phyloP scores from a whole-genome alignment of 768 basidiomycete genomes.

The Udeniomyces megalosporus region DNA sequence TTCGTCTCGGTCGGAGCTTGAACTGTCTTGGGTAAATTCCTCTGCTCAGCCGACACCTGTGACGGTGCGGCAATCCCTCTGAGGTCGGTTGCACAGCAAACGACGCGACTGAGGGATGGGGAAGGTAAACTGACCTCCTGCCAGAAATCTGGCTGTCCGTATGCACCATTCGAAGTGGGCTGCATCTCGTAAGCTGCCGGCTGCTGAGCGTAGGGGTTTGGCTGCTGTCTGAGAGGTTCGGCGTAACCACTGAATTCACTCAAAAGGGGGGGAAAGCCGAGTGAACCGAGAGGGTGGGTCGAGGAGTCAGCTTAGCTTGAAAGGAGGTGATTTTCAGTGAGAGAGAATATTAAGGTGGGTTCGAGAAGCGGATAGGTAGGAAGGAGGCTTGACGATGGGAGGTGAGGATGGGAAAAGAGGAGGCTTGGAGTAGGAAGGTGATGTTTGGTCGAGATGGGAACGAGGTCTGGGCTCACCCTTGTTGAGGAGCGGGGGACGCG shows the following conservation, averaged over 20 bases:
- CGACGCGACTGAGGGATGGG: neutral
- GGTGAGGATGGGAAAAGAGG: neutral
- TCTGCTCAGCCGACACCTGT: neutral
- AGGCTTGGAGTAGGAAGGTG: neutral
- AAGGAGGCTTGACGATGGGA: neutral
- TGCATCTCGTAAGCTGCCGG: constrained; percentile 6
- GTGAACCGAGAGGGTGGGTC: neutral
- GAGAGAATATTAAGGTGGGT: neutral
- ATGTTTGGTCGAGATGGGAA: too few species aligned
- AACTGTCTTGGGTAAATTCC: neutral
- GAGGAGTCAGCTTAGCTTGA: neutral
- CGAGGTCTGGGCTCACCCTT: neutral
- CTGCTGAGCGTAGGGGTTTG: constrained; percentile 15
- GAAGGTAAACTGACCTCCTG: neutral
- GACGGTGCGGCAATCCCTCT: too few species aligned
- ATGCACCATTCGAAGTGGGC: neutral
- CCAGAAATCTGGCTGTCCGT: constrained; percentile 10
- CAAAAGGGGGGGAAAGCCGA: neutral
- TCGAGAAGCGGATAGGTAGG: neutral
- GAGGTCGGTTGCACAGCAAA: too few species aligned
- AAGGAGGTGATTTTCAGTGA: neutral
- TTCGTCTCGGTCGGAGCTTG: neutral
- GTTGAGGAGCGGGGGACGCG: neutral
- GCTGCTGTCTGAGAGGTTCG: neutral
- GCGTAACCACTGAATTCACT: neutral